Evolutionary conservation across 2,329 filamentous ascomycete species (phyloP), one percentile per base, ranked within the genome.

Genomic region (Rhinocladiella mackenziei): DNA sequence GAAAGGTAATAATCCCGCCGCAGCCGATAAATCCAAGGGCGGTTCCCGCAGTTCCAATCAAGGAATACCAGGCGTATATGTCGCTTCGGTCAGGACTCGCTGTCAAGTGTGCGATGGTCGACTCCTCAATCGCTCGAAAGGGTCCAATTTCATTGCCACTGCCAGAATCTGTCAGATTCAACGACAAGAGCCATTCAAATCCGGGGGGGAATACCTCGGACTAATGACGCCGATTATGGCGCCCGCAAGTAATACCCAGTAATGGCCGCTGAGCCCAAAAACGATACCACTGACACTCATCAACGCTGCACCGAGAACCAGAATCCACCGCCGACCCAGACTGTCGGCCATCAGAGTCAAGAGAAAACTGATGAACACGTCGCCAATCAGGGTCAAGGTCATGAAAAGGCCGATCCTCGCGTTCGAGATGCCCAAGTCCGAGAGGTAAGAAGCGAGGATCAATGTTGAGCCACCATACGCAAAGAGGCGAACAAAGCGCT

Each of bases 71-170:
- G 9, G 54, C 50, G 28, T 50, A 51, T 28, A 56, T 48, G 23
- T 54, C 52, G 34, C 46, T 49, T 5, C 50, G 39, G 17, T 50
- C 42, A 8, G 22, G 15, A 8, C 39, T 45, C 34, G 47, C 37
- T 5, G 48, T 51, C 7, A 57, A 42, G 36, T 63, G 62, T 2
- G 62, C 65, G 43, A 8, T 61, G 64, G 22, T 51, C 56, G 20
- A 69, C 68, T 81, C 78, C 56, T 82, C 79, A 17, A 81, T 69
- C 14, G 78, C 77, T 18, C 74, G 68, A 48, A 82, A 81, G 0
- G 78, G 78, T 0, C 78, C 78, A 32, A 81, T 80, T 56, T 83
- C 79, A 48, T 78, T 80, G 3, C 78, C 79, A 57, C 76, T 77
- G 14, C 25, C 14, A 36, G 11, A 4, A 23, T 9, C 14, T 5